Evolutionary conservation across 169 alveolate genomes (phyloP), one percentile per base, ranked within the genome.

Genomic region (Plasmodium vivax): DNA sequence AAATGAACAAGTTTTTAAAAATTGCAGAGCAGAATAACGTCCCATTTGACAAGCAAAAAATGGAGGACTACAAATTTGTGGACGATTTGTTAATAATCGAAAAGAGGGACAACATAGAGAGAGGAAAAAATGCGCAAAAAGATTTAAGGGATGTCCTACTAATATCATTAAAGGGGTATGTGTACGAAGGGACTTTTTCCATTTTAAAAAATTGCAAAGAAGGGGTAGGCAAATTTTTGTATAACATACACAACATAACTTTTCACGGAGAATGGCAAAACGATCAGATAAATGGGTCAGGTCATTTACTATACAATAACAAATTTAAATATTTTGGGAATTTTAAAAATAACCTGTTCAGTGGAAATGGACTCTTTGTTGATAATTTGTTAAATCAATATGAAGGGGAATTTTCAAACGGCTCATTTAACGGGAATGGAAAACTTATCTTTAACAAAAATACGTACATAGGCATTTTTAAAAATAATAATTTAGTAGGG

Each of bases 211-310:
- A 88, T 58, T 88, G 94, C 54, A 88, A 80, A 88, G 77, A 88
- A 80, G 94, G 94, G 56, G 34, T 88, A 36, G 94, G 94, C n/a
- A 80, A 88, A 80, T 81, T 80, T 88, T 30, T 88, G 51, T 80
- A 81, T 58, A 80, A 88, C 73, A 80, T 32, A 54, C 74, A 88
- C 73, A 43, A 68, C 10, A 88, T 88, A 80, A 88, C 90, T 27
- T 88, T 88, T 80, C 83, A 88, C 30, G 94, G 94, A 74, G 94
- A 88, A 74, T 88, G 94, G 94, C 68, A 88, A 80, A 81, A 88
- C 72, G 90, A 88, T 79, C 82, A 88, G 54, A 88, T 88, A 80
- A 88, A 88, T 88, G 94, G 94, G 36, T 88, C 94, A 23, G 94
- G 94, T 12, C 94, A 88, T 88, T 74, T 88, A 47, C 54, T 74